Base-by-base conservation (phyloP, 179 eudicot species). In the Amaranthus tricolor region DNA sequence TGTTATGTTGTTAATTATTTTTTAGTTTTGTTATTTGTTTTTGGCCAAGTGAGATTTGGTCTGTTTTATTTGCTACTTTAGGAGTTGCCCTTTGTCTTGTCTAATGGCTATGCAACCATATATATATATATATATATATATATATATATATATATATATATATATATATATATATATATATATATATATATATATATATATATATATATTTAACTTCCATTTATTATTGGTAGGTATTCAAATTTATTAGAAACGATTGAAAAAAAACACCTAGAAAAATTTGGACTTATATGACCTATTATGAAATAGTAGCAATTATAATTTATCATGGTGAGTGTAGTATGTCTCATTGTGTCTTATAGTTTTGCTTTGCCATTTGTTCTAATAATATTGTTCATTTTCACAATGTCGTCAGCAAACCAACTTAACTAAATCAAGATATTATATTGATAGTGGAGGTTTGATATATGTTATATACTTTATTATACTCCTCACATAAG, bases 81-180 rank as follows among this genome's bases (percentile, higher is more conserved):
- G 79, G 69, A 70, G 14, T 67, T 56, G 10, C 52, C 50, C 44
- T 55, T 70, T 65, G 82, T 75, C 73, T 58, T 65, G 71, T 56
- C 61, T 45, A 53, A 31, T 51, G 59, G 14, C 21, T 45, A 48
- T 47, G 62, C 7, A 67, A 20, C n/a, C 44, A 67, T 13, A 74
- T 19, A 31, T 31, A 31, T 31, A 31, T 31, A 31, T 31, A 2
- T 31, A 31, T 31, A 31, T 31, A 31, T 31, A 31, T 31, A 2
- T 31, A 31, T 31, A 67, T 13, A 74, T 19, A 31, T 31, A 31
- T 31, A 31, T 31, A 31, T 31, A 2, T 31, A 31, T 31, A 67
- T 13, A 74, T 19, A 31, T 31, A 31, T 31, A 31, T 31, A 31
- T 31, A 2, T 31, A 31, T 31, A 67, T 13, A 74, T 19, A 31